These are phyloP conservation scores for sorghum (Sorghum bicolor) DNA, from an alignment of 176 grass and related monocot species.

Conservation along the genomic window Sorghum_bicolor_NCBIv3 NC_012875.2:59785501-59786000, in stretches of 20 bases:
- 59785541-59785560: neutral
- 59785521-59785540: neutral
- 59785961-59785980: conserved; percentile 80
- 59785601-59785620: neutral
- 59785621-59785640: neutral
- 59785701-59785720: neutral
- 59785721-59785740: neutral
- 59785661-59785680: neutral
- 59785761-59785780: neutral
- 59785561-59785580: neutral
- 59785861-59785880: neutral
- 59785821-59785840: neutral
- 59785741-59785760: neutral
- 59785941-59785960: conserved; percentile 95
- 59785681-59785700: neutral
- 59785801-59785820: neutral
- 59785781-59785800: neutral
- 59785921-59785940: conserved; percentile 80
- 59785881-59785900: neutral
- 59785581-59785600: neutral
- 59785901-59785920: conserved; percentile 20
- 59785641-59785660: neutral
- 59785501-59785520: neutral
- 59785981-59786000: conserved; percentile 95
- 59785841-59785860: neutral